A percentile compares a stretch with the other conserved stretches of the same genome.
These are phyloP conservation scores for Salix arbutifolia DNA, from an alignment of 345 rosid genomes.

Conservation along the genomic window DNA sequence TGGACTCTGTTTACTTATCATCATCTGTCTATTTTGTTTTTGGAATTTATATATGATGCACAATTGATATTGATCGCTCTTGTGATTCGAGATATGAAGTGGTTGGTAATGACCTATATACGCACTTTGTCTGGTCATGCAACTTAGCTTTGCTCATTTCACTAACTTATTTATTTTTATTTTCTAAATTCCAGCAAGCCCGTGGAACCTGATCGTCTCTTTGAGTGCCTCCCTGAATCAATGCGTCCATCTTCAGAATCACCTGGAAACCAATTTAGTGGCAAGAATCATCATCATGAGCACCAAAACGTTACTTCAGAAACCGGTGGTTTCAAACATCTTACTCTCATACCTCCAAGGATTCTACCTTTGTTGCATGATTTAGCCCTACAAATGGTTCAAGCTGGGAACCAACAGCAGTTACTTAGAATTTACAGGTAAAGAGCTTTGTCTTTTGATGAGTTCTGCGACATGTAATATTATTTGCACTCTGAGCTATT, in stretches of 20 bases:
- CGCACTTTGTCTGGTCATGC: neutral
- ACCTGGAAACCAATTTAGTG: constrained; percentile 43
- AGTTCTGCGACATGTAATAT: neutral
- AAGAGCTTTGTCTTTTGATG: constrained; percentile 11
- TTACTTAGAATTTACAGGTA: constrained; percentile 72
- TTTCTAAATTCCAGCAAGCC: constrained; percentile 61
- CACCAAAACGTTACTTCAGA: constrained; percentile 52
- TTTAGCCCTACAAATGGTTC: constrained; percentile 87
- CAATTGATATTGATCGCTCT: neutral
- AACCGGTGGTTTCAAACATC: constrained; percentile 64
- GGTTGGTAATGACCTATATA: neutral
- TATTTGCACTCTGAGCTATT: neutral
- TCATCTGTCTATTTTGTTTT: neutral
- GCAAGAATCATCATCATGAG: constrained; percentile 44
- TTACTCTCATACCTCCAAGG: constrained; percentile 80
- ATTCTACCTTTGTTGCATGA: constrained; percentile 86
- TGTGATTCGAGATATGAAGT: constrained; percentile 7
- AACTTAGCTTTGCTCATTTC: constrained; percentile 12
- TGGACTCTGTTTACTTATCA: neutral
- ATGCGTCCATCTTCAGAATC: constrained; percentile 77
- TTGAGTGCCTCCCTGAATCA: constrained; percentile 89
- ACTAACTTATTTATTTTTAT: constrained; percentile 5
- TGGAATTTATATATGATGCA: neutral
- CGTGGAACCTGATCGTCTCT: constrained; percentile 92
- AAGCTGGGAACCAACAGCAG: constrained; percentile 81